Evolutionary conservation across 2,329 filamentous ascomycete species (phyloP).

Genomic region (Aphanocladium album): DNA sequence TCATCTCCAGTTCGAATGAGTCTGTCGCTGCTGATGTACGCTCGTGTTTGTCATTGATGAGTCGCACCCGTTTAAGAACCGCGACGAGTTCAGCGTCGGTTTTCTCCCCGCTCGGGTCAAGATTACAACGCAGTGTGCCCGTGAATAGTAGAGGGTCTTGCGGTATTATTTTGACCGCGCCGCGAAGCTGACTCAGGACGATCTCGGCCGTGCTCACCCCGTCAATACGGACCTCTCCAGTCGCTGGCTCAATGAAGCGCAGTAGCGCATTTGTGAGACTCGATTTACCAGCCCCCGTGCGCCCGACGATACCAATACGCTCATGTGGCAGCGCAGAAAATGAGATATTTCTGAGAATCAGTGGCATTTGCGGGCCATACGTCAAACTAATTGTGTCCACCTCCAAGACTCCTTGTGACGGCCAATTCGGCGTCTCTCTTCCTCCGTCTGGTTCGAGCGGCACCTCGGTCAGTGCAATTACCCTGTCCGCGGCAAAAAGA

Average conservation of each 20-base stretch:
- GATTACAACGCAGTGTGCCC: slow-evolving; percentile 6
- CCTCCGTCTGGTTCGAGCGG: background rate
- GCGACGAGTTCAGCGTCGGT: background rate
- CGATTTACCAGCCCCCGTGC: slow-evolving; percentile 11
- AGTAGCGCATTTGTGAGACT: slow-evolving; percentile 7
- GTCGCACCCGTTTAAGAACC: background rate
- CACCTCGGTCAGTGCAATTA: background rate
- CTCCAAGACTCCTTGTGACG: background rate
- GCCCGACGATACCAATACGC: slow-evolving; percentile 11
- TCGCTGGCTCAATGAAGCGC: background rate
- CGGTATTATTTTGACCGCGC: background rate
- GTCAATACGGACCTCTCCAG: slow-evolving; percentile 6
- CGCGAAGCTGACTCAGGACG: background rate
- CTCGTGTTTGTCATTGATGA: background rate
- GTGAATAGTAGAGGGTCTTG: slow-evolving; percentile 12
- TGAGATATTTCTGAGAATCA: background rate
- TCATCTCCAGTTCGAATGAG: background rate
- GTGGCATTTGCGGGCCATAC: background rate
- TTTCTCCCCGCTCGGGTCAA: background rate
- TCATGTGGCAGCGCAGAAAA: background rate
- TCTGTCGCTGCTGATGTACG: background rate
- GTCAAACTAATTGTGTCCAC: background rate
- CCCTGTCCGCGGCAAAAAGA: background rate
- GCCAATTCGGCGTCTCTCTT: background rate
- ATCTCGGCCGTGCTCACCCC: background rate